phyloP scores from a whole-genome alignment of 176 grass and related monocot genomes.

The Eleusine indica region DNA sequence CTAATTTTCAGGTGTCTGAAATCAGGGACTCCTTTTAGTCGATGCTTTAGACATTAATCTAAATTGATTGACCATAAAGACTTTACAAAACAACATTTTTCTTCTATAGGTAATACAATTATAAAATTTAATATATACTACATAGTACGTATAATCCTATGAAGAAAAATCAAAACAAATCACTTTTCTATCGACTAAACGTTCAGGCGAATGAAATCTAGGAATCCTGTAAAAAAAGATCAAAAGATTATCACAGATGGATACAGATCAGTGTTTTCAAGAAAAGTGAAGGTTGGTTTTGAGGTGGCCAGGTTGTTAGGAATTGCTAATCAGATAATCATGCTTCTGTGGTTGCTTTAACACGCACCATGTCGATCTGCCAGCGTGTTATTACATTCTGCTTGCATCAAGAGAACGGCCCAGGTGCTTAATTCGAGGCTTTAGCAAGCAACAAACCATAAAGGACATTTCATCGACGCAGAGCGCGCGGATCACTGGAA shows the following conservation, averaged over 20 bases:
- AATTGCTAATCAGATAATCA: slow-evolving; percentile 35
- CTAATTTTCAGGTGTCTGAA: too few species aligned
- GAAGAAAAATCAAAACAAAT: too few species aligned
- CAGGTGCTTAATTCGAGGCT: not conserved
- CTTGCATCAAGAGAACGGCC: not conserved
- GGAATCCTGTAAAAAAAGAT: not conserved
- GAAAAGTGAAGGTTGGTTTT: slow-evolving; percentile 5
- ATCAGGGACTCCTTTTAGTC: too few species aligned
- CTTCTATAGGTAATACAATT: too few species aligned
- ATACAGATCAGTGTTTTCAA: slow-evolving; percentile 17
- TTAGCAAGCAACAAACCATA: not conserved
- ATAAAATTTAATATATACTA: too few species aligned
- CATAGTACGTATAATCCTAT: too few species aligned
- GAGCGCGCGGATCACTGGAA: not conserved
- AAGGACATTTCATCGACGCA: not conserved
- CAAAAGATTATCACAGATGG: slow-evolving; percentile 16
- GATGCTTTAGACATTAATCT: too few species aligned
- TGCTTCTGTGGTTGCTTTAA: slow-evolving; percentile 28
- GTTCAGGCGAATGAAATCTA: too few species aligned
- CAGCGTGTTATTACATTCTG: slow-evolving; percentile 13
- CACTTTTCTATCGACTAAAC: too few species aligned
- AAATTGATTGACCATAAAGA: too few species aligned
- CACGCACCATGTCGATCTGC: not conserved
- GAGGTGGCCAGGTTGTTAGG: slow-evolving; percentile 41
- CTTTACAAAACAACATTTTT: too few species aligned